phyloP scores from a whole-genome alignment of 208 protist genomes.

The Blastocrithidia nonstop region DNA sequence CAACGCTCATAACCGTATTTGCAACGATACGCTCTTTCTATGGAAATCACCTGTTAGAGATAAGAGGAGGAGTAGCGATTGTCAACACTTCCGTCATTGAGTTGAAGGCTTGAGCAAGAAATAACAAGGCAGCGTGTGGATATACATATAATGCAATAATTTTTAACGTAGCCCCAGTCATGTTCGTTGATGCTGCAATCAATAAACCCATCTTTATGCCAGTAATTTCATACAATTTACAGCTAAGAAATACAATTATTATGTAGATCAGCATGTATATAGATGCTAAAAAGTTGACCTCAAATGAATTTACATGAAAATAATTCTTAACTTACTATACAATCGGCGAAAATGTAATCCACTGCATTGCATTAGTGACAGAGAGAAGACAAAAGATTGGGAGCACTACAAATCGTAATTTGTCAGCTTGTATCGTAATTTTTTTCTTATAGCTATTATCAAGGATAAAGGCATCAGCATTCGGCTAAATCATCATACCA shows the following conservation, averaged over 20 bases:
- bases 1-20: constrained; percentile 43
- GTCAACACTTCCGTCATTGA: constrained; percentile 57
- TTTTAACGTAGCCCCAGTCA: constrained; percentile 38
- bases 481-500: too few species aligned
- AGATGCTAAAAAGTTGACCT: constrained; percentile 49
- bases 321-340: constrained; percentile 28
- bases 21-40: constrained; percentile 41
- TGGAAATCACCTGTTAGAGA: constrained; percentile 67
- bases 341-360: constrained; percentile 47
- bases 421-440: too few species aligned
- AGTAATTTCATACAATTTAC: constrained; percentile 56
- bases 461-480: too few species aligned
- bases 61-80: constrained; percentile 61
- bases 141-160: constrained; percentile 44
- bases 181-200: constrained; percentile 27
- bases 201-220: constrained; percentile 39
- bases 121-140: constrained; percentile 34
- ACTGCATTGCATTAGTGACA: constrained; percentile 59
- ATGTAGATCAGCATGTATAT: constrained; percentile 73
- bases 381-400: constrained; percentile 39
- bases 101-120: constrained; percentile 45
- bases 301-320: constrained; percentile 32
- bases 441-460: too few species aligned
- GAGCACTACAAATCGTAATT: constrained; percentile 32
- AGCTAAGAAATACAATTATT: constrained; percentile 58